These are phyloP conservation scores for Meredithiella fracta DNA, from an alignment of 2,329 filamentous ascomycete genomes.

Conservation along the genomic window DNA sequence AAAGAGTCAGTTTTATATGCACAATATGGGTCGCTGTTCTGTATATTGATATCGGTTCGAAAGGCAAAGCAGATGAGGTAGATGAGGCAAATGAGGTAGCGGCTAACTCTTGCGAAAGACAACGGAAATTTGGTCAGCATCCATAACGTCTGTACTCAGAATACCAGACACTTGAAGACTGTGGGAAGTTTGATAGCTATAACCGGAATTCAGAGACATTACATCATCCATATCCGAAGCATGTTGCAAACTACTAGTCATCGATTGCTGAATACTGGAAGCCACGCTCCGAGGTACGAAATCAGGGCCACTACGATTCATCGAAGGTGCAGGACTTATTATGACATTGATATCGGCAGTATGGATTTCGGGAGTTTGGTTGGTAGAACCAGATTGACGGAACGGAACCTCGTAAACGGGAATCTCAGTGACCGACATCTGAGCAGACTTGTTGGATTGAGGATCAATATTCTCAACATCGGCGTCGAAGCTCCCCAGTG, in stretches of 20 bases:
- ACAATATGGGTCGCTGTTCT: not conserved
- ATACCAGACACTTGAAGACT: conserved; percentile 5
- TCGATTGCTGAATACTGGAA: not conserved
- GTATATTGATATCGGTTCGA: not conserved
- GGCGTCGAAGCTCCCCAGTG: no score
- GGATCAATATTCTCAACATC: no score
- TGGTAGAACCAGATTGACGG: not conserved
- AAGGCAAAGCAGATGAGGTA: not conserved
- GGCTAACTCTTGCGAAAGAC: conserved; percentile 6
- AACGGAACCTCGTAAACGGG: not conserved
- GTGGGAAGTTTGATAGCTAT: not conserved
- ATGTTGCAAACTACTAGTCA: not conserved
- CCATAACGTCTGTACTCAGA: not conserved
- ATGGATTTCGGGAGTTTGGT: not conserved
- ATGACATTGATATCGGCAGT: not conserved
- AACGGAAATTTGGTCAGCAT: not conserved
- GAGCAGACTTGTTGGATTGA: no score
- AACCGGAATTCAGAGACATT: not conserved
- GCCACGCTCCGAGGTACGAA: not conserved
- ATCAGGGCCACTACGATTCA: not conserved
- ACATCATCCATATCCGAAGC: not conserved
- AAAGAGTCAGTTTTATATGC: conserved; percentile 4
- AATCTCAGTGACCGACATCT: no score
- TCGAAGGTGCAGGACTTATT: not conserved
- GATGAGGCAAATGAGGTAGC: not conserved